These are phyloP conservation scores for Penicillium antarcticum DNA, from an alignment of 495 filamentous ascomycete genomes.

Conservation along the genomic window DNA sequence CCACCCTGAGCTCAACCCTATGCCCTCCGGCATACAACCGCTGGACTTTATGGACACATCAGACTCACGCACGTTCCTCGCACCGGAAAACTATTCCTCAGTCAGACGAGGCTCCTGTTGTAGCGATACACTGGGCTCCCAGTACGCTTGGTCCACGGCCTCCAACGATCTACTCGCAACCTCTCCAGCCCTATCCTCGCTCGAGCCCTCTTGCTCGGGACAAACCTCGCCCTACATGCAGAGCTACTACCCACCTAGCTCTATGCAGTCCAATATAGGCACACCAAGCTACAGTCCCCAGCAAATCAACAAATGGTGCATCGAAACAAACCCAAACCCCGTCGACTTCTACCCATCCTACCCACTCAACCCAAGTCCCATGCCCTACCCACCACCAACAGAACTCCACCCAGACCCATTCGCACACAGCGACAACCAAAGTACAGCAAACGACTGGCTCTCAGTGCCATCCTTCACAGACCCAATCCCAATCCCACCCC, in stretches of 20 bases:
- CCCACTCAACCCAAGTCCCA: slow-evolving; percentile 7
- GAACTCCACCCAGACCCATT: slow-evolving; percentile 11
- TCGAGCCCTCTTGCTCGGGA: slow-evolving; percentile 3
- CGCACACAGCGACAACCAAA: slow-evolving; percentile 6
- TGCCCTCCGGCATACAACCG: slow-evolving; percentile 9
- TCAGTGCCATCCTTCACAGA: background rate
- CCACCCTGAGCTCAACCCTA: slow-evolving; percentile 8
- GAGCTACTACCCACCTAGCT: slow-evolving; percentile 10
- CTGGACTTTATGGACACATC: slow-evolving; percentile 2
- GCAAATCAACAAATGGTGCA: slow-evolving; percentile 23
- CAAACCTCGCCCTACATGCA: slow-evolving; percentile 19
- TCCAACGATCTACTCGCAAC: slow-evolving; percentile 14
- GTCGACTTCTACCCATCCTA: slow-evolving; percentile 8
- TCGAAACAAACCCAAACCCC: slow-evolving; percentile 12
- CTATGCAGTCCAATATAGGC: background rate
- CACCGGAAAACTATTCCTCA: slow-evolving; percentile 16
- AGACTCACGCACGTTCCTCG: slow-evolving; percentile 10
- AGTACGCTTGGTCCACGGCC: slow-evolving; percentile 22
- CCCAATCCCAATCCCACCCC: slow-evolving; percentile 1
- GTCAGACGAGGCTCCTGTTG: slow-evolving; percentile 13
- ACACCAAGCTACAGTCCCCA: slow-evolving; percentile 13
- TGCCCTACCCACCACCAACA: slow-evolving; percentile 3
- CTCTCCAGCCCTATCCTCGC: slow-evolving; percentile 3
- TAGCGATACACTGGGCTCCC: slow-evolving; percentile 18
- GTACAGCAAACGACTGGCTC: slow-evolving; percentile 14